phyloP scores from a whole-genome alignment of 164 flowering plant species.

The Magnolia sinica region DNA sequence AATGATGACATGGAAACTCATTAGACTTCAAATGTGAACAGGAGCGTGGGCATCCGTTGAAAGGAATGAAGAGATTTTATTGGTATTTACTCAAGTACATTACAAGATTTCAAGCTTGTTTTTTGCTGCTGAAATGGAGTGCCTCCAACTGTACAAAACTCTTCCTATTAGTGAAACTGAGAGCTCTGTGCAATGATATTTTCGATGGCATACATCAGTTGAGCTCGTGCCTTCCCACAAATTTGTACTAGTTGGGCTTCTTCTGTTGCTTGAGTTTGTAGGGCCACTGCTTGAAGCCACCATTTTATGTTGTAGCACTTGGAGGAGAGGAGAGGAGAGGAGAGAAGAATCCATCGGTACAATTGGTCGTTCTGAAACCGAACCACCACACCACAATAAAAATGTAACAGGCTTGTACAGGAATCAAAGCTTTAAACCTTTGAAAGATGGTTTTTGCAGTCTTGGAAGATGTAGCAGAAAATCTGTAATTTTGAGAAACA shows the following conservation, averaged over 20 bases:
- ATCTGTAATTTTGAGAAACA: too few relatives aligned
- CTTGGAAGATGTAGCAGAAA: too few relatives aligned
- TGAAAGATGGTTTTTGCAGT: too few relatives aligned
- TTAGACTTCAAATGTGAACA: constrained; percentile 15
- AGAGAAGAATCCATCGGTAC: background rate
- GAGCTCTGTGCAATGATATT: background rate
- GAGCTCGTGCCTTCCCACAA: background rate
- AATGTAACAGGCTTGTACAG: constrained; percentile 22
- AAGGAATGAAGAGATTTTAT: constrained; percentile 5
- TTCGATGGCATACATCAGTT: background rate
- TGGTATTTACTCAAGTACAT: background rate
- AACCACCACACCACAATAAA: constrained; percentile 7
- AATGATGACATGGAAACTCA: too few relatives aligned
- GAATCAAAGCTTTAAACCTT: constrained; percentile 10
- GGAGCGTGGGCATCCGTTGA: constrained; percentile 51
- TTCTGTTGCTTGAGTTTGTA: background rate
- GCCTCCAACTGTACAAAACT: background rate
- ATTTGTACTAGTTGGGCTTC: background rate
- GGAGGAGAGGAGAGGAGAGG: constrained; percentile 1
- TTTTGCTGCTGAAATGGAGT: background rate
- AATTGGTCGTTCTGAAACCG: background rate
- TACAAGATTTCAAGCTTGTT: background rate
- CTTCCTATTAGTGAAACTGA: constrained; percentile 5
- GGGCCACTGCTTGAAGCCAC: background rate
- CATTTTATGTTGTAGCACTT: background rate